Conservation (phyloP, 495 filamentous ascomycete species). For the Aspergillus taichungensis region DNA sequence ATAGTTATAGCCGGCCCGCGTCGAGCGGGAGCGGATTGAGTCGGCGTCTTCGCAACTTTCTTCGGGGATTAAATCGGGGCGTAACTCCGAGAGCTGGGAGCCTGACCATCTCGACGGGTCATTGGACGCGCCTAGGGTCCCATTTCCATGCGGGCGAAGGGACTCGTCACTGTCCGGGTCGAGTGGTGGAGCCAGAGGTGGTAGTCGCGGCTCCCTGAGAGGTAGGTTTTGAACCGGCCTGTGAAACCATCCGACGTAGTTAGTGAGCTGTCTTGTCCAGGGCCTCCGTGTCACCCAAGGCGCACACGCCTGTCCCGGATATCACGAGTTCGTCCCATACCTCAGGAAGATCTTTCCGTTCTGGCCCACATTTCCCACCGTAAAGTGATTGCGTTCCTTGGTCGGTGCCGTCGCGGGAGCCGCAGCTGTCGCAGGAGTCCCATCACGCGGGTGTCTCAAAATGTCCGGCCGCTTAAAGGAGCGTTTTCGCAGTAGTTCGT, state of each 20-base stretch:
- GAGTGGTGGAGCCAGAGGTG: slow-evolving; percentile 18
- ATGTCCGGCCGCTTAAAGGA: slow-evolving; percentile 31
- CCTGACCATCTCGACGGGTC: slow-evolving; percentile 36
- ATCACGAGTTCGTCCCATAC: slow-evolving; percentile 36
- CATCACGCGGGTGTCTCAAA: slow-evolving; percentile 22
- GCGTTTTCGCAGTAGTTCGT: slow-evolving; percentile 36
- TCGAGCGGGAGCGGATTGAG: slow-evolving; percentile 17
- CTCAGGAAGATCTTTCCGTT: slow-evolving; percentile 91
- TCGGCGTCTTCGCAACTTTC: slow-evolving; percentile 19
- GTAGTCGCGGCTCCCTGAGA: slow-evolving; percentile 22
- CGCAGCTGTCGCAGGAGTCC: slow-evolving; percentile 3
- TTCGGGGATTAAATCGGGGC: slow-evolving; percentile 23
- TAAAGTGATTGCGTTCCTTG: slow-evolving; percentile 68
- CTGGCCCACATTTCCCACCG: slow-evolving; percentile 87
- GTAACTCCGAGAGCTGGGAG: slow-evolving; percentile 39
- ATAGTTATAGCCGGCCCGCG: slow-evolving; percentile 17
- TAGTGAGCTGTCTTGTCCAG: slow-evolving; percentile 14
- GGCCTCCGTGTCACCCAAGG: slow-evolving; percentile 1
- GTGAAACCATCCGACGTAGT: slow-evolving; percentile 17
- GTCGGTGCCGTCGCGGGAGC: slow-evolving; percentile 7
- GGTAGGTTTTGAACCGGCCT: slow-evolving; percentile 43
- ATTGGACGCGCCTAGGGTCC: slow-evolving; percentile 10
- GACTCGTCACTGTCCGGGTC: slow-evolving; percentile 29
- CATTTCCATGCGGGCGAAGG: slow-evolving; percentile 18
- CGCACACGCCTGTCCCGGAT: too few relatives aligned